Percentiles rank a stretch among this genome's conserved stretches.
Conservation (phyloP, 768 basidiomycete species). For the Rhizopogon roseolus region DNA sequence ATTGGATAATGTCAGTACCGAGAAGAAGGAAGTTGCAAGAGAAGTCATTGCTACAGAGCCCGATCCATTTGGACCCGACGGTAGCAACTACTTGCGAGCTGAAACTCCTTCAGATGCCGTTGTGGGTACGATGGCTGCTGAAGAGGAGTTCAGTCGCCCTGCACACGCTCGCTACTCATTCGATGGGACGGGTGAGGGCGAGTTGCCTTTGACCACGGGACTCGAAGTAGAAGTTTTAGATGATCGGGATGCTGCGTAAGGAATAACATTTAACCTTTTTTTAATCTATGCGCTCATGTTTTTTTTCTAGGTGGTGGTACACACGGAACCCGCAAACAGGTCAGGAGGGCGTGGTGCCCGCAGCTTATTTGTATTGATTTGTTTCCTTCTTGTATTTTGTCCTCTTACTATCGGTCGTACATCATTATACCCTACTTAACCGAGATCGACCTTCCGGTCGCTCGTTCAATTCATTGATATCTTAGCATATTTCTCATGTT, state of each 20-base stretch:
- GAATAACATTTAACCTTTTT: conserved; percentile 9
- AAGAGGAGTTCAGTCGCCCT: conserved; percentile 62
- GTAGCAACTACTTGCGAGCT: conserved; percentile 71
- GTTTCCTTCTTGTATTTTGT: conserved; percentile 21
- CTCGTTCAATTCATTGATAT: conserved; percentile 27
- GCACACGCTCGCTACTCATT: conserved; percentile 83
- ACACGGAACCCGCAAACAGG: conserved; percentile 77
- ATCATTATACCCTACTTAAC: conserved; percentile 33
- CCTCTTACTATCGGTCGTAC: conserved; percentile 24
- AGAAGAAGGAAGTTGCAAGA: conserved; percentile 50
- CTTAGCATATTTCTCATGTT: conserved; percentile 14
- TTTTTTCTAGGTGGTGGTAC: conserved; percentile 81
- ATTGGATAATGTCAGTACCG: conserved; percentile 32
- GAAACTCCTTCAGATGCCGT: conserved; percentile 78
- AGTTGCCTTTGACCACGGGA: conserved; percentile 65
- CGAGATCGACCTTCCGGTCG: conserved; percentile 33
- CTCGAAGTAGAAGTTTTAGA: conserved; percentile 73
- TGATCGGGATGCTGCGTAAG: conserved; percentile 76
- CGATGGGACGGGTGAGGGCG: conserved; percentile 74
- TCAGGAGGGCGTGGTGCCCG: conserved; percentile 86
- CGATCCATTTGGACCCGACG: conserved; percentile 71
- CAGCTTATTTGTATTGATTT: conserved; percentile 80
- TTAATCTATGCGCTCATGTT: conserved; percentile 6
- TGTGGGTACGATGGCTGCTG: conserved; percentile 52
- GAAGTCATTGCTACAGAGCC: conserved; percentile 25